Conservation (phyloP, 805 yeast genomes). For the Yarrowia bubula region DNA sequence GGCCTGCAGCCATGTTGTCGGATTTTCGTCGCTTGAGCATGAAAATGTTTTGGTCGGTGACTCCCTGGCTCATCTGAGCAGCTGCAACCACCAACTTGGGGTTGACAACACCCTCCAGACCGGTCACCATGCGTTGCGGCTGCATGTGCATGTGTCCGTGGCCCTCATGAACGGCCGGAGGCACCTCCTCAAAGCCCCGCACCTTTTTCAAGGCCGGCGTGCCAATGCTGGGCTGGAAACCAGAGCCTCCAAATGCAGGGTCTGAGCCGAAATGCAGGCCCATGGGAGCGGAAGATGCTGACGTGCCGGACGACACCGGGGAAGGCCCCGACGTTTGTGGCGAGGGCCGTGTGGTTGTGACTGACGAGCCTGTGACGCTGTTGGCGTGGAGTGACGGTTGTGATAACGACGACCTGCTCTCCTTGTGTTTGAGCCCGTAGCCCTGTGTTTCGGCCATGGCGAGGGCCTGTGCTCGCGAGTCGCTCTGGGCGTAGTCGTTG, state of each 20-base stretch:
- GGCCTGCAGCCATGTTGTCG: conserved; percentile 10
- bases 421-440: conserved; percentile 16
- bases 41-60: conserved; percentile 7
- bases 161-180: conserved; percentile 8
- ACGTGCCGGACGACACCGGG: conserved; percentile 9
- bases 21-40: conserved; percentile 20
- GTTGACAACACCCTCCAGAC: conserved; percentile 23
- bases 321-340: conserved; percentile 18
- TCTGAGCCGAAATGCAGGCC: conserved; percentile 26
- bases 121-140: conserved; percentile 17
- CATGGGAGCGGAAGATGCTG: conserved; percentile 14
- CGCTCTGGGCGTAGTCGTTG: conserved; percentile 11
- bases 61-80: conserved; percentile 15
- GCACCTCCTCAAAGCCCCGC: conserved; percentile 18
- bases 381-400: background rate
- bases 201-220: conserved; percentile 5
- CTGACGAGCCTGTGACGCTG: conserved; percentile 14
- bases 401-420: conserved; percentile 12
- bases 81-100: conserved; percentile 20
- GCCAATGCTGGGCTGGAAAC: conserved; percentile 19
- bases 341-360: conserved; percentile 5
- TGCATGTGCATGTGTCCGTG: conserved; percentile 20
- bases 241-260: conserved; percentile 24
- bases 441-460: conserved; percentile 26
- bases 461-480: conserved; percentile 19